Evolutionary conservation across 2,329 filamentous ascomycete genomes (phyloP), one percentile per base, ranked within the genome.

Genomic region (Alternaria ventricosa): DNA sequence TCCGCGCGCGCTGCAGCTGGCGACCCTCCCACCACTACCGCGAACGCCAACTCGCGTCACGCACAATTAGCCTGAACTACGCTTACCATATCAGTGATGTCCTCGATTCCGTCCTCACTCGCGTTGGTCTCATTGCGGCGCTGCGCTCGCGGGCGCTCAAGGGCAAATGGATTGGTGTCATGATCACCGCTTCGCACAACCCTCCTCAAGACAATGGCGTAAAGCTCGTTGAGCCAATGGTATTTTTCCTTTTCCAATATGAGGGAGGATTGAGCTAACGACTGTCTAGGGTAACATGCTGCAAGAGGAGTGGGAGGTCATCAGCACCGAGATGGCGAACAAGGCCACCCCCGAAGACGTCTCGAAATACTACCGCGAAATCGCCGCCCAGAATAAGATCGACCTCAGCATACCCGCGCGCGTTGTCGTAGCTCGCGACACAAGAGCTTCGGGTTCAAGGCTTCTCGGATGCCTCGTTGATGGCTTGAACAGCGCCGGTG

Each of bases 341-440:
- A 90, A 92, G 67, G 83, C 88, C 18, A 88, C 87, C 65, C 90
- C 97, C 74, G 87, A 93, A 68, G 87, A 89, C 55, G 88, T 98
- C 43, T 87, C 89, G 64, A 87, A 92, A 47, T 88, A 90, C 71
- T 97, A 96, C 85, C 87, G 90, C 70, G 86, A 89, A 61, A 87
- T 97, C 55, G 89, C 92, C 10, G 55, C 65, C 11, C 74, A 76
- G 59, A 67, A 75, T 72, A 86, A 89, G 65, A 87, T 97, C 60
- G 89, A 92, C 68, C 84, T 90, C 67, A 84, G 86, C 57, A 84
- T 87, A 55, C 87, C 90, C 11, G 92, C 91, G 60, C 91, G 91
- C 73, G 94, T 97, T 61, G 89, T 98, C 71, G 96, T 93, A 79
- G 96, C 93, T 63, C 89, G 95, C 61, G 96, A 99, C 80, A 99